Conservation (phyloP, 1,284 basidiomycete genomes). For the Trichosporon faecale region DNA sequence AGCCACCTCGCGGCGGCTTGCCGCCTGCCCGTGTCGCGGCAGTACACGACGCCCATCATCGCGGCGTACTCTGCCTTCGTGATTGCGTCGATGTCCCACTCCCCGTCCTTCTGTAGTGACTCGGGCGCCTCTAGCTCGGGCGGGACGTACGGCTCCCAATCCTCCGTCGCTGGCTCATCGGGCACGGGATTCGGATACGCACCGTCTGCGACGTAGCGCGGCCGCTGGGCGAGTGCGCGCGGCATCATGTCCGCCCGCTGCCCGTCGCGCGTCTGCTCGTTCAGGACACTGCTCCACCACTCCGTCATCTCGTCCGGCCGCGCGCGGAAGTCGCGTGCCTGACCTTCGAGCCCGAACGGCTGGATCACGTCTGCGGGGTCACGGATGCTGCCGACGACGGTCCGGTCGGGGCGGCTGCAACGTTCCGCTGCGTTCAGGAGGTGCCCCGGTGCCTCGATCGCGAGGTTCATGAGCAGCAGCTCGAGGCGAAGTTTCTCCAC, state of each 20-base stretch:
- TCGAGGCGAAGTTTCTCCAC: not conserved
- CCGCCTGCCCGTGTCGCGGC: not conserved
- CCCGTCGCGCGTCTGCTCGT: not conserved
- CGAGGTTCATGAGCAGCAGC: constrained; percentile 5
- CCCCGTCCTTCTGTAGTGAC: not conserved
- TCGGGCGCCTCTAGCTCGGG: not conserved
- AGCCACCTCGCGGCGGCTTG: not conserved
- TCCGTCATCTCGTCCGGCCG: not conserved
- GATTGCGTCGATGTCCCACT: not conserved
- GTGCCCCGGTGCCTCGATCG: not conserved
- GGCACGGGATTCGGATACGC: not conserved
- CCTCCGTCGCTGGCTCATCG: not conserved
- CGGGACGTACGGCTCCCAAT: not conserved
- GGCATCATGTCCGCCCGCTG: not conserved
- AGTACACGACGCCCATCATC: not conserved
- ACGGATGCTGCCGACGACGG: not conserved
- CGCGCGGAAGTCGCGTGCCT: not conserved
- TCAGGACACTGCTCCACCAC: not conserved
- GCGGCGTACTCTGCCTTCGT: not conserved
- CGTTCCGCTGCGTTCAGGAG: not conserved
- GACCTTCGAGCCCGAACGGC: not conserved
- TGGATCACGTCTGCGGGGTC: not conserved
- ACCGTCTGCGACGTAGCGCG: not conserved
- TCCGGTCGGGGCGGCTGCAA: not conserved
- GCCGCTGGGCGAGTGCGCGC: not conserved